Conservation (phyloP, 2,329 filamentous ascomycete species). For the Talaromyces sp. region DNA sequence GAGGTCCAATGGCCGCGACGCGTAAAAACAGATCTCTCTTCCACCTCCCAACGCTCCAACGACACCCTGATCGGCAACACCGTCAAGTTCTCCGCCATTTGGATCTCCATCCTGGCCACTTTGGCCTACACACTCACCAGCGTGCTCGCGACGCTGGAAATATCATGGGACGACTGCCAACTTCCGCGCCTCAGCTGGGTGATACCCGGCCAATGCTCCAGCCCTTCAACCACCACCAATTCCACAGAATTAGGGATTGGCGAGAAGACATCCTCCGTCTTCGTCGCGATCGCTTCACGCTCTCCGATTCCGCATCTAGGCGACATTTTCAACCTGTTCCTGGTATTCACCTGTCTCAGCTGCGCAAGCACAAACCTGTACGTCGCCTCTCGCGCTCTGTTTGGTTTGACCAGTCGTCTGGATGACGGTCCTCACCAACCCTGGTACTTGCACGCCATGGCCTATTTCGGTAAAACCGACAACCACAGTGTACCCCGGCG, state of each 20-base stretch:
- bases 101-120: conserved; percentile 28
- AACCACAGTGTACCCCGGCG: conserved; percentile 33
- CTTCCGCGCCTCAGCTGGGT: conserved; percentile 24
- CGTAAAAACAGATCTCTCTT: conserved; percentile 4
- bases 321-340: conserved; percentile 27
- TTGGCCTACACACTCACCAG: conserved; percentile 28
- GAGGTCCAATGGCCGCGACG: conserved; percentile 28
- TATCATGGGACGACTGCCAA: conserved; percentile 23
- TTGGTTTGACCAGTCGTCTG: conserved; percentile 27
- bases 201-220: neutral
- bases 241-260: neutral
- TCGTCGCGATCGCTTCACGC: conserved; percentile 25
- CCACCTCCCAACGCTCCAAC: neutral
- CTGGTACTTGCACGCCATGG: conserved; percentile 22
- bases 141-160: conserved; percentile 27
- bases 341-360: conserved; percentile 32
- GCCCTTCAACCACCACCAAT: neutral
- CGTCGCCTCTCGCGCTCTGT: conserved; percentile 33
- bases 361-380: conserved; percentile 35
- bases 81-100: conserved; percentile 29
- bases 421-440: conserved; percentile 19
- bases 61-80: conserved; percentile 19
- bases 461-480: conserved; percentile 28
- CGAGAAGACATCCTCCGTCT: conserved; percentile 21
- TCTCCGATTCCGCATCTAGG: conserved; percentile 24